These are phyloP conservation scores for Podaxis mareebaensis DNA, from an alignment of 768 basidiomycete genomes.

Conservation along the genomic window DNA sequence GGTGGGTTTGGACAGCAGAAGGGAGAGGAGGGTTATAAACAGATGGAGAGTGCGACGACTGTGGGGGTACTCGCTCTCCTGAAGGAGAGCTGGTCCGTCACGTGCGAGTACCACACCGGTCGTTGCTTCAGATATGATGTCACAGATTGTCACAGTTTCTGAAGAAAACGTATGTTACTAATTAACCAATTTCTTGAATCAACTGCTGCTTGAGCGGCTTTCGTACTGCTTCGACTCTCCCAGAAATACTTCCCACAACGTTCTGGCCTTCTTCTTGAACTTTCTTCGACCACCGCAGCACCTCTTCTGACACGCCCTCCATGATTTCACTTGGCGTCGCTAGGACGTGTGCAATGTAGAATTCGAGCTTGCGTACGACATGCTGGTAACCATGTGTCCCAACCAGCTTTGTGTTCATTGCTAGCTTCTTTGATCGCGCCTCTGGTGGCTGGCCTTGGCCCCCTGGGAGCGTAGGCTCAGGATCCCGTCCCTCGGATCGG, in stretches of 20 bases:
- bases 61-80: slow-evolving; percentile 31
- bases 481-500: neutral
- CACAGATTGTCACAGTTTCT: neutral
- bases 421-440: slow-evolving; percentile 1
- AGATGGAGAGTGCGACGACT: slow-evolving; percentile 24
- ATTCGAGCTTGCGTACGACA: slow-evolving; percentile 60
- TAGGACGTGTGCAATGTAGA: slow-evolving; percentile 66
- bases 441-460: slow-evolving; percentile 10
- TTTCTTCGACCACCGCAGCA: slow-evolving; percentile 25
- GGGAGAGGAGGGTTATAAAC: slow-evolving; percentile 18
- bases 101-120: slow-evolving; percentile 32
- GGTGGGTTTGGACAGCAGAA: slow-evolving; percentile 2
- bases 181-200: neutral
- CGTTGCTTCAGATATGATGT: slow-evolving; percentile 6
- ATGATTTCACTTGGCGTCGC: slow-evolving; percentile 47
- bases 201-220: neutral
- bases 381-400: slow-evolving; percentile 28
- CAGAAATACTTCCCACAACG: neutral
- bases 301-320: slow-evolving; percentile 43
- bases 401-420: neutral
- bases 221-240: neutral
- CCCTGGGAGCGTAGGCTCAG: neutral
- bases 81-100: slow-evolving; percentile 19
- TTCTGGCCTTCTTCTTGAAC: slow-evolving; percentile 22
- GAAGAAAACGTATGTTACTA: neutral